Evolutionary conservation across 177 flowering plant genomes (phyloP), one percentile per base, ranked within the genome.

Genomic region (Vitis hybrid): DNA sequence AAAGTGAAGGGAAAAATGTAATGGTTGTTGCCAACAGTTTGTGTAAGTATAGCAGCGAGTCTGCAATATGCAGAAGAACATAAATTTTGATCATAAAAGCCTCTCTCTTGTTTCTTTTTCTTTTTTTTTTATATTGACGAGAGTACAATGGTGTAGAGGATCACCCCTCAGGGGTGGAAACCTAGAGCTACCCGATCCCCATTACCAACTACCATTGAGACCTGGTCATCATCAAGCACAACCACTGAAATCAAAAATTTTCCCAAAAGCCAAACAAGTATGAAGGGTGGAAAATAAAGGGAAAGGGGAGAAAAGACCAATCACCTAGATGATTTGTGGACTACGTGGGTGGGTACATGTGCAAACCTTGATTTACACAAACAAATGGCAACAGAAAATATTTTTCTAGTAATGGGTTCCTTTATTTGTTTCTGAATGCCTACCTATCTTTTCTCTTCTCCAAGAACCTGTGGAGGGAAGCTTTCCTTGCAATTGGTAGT

Each of bases 401-500:
- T 15, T 21, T 60, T 35, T 13, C 32, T 3, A 32, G 14, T 58
- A 56, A 21, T 15, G 55, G 3, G 2, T 57, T 30, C 70, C 14
- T 21, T 54, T 32, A 19, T 16, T 35, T 65, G 40, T 30, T 52
- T 66, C 56, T 30, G 15, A 13, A 50, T 70, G 58, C 81, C 62
- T 75, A 89, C 97, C 98, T 84, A 61, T 89, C 92, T 76, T 87
- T 91, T 73, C 98, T 88, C 86, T 89, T 93, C 88, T 88, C 98
- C 68, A 93, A 69, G 77, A 93, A 93, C 54, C 94, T 86, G 64
- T 86, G 87, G 14, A 93, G 93, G 2, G 98, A 93, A 24, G 83
- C 87, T 72, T 83, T 90, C 82, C 97, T 90, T 21, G 89, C 88
- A 69, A 91, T 81, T 13, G 95, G 94, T 14, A 93, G 76, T 80